Evolutionary conservation across 2,329 filamentous ascomycete genomes (phyloP).

Genomic region (Colletotrichum spinosum): DNA sequence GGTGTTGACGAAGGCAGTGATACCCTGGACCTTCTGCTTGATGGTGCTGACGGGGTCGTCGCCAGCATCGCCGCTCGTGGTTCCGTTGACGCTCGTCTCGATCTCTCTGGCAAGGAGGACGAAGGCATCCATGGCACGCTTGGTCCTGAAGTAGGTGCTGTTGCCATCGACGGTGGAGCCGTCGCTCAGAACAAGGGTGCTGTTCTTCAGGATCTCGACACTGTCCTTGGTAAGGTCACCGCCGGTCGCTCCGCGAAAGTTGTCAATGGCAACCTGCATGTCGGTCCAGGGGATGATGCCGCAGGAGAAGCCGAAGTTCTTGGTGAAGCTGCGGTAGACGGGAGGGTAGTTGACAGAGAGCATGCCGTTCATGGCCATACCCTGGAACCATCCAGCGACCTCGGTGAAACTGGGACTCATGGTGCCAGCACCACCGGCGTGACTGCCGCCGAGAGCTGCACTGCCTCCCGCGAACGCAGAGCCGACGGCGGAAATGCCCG

Average conservation of each 20-base stretch:
- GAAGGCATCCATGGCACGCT: conserved; percentile 63
- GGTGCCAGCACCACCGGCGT: conserved; percentile 69
- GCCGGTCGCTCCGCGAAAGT: conserved; percentile 82
- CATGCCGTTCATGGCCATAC: conserved; percentile 96
- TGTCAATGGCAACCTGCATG: conserved; percentile 86
- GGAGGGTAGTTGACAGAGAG: conserved; percentile 88
- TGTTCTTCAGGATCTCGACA: conserved; percentile 78
- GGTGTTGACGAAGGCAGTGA: conserved; percentile 86
- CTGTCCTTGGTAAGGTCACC: conserved; percentile 88
- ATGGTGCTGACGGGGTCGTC: conserved; percentile 37
- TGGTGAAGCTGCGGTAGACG: conserved; percentile 88
- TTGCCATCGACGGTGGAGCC: conserved; percentile 59
- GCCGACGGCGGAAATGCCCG: conserved; percentile 76
- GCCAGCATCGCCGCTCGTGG: conserved; percentile 42
- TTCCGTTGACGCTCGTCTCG: conserved; percentile 57
- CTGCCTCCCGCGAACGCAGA: conserved; percentile 67
- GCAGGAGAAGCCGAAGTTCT: conserved; percentile 94
- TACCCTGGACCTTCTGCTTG: conserved; percentile 72
- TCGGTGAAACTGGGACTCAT: conserved; percentile 88
- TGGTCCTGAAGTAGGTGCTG: conserved; percentile 35
- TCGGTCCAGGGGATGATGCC: conserved; percentile 85
- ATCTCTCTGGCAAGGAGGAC: conserved; percentile 66
- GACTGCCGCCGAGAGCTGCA: conserved; percentile 62
- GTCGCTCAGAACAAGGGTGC: conserved; percentile 78
- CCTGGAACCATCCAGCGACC: conserved; percentile 90